Base-by-base conservation (phyloP, 306 rosid genomes). In the Fragaria iinumae region DNA sequence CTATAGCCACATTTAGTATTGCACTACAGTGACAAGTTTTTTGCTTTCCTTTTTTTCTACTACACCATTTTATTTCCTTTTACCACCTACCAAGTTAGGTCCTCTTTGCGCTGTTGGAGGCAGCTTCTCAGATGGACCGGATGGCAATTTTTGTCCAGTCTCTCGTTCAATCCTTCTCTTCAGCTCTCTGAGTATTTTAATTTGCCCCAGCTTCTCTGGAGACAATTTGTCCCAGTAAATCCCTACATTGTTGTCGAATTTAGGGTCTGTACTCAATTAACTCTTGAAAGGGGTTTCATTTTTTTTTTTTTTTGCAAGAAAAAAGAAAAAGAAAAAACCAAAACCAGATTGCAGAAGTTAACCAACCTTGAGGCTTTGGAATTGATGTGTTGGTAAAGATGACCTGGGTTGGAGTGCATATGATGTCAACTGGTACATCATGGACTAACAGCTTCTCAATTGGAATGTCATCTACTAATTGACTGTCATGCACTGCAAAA, bases 181-280 rank as follows among this genome's bases (percentile, higher is more conserved):
- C 68, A 93, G 96, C 81, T 93, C 94, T 85, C 96, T 80, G 3
- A 93, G 96, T 81, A 93, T 78, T 64, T 85, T 89, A 48, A 93
- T 84, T 88, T 91, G 96, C 39, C 90, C 90, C 41, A 93, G 82
- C 86, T 93, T 93, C 84, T 90, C 97, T 43, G 96, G 97, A 79
- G 98, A 93, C 82, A 93, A 73, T 80, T 90, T 90, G 73, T 93
- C 97, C 98, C 98, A 93, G 82, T 91, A 93, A 75, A 93, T 93
- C 74, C 98, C 98, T 93, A 72, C 21, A 67, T 34, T 63, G 16
- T 67, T 1, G 25, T 67, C 25, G n/a, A 69, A 69, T 25, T 25
- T 45, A 45, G 4, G 39, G 34, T 69, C 13, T 69, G 13, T 44
- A 27, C 53, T 60, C 57, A 23, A 32, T 25, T n/a, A 36, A 76